Evolutionary conservation across 495 filamentous ascomycete genomes (phyloP), one percentile per base, ranked within the genome.

Genomic region (Apiosordaria backusii): DNA sequence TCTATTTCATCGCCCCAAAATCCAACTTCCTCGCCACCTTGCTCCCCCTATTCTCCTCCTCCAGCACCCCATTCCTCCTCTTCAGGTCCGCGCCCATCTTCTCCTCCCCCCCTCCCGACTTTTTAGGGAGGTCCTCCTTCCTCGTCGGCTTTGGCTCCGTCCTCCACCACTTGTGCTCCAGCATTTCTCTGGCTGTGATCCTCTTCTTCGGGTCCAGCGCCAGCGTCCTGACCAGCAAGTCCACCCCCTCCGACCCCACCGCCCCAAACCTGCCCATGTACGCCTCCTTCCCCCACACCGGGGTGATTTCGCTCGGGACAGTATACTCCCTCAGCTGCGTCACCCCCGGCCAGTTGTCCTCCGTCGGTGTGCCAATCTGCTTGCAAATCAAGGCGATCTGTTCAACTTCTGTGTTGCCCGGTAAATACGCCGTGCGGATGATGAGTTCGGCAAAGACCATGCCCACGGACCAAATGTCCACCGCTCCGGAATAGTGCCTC

Each of bases 401-500:
- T 67, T 98, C 93, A 0, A 90, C 88, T 70, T 91, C 89, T 24
- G 74, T 78, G 70, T 82, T 76, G 0, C 90, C 91, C 0, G 92
- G 85, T 23, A 97, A 81, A 67, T 89, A 96, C 0, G 94, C 92
- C 1, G 86, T 84, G 21, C 96, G 84, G 64, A 96, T 81, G 40
- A 96, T 80, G 24, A 99, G 85, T 76, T 99, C 95, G 0, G 95
- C 94, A 68, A 98, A 93, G 0, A 99, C 93, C 71, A 89, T 84
- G 19, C 91, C 96, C 64, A 96, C 89, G n/a, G 90, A 93, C 94
- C 94, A 99, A 55, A 99, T 81, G 75, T 99, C 96, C 26, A 98
- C 95, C 1, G 88, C 90, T 4, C 90, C 91, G 35, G 89, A 89
- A 79, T 99, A 99, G 77, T 93, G 89, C 60, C 88, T 84, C 1